Base-by-base conservation (phyloP, 208 protist genomes). In the Zelonia costaricensis region DNA sequence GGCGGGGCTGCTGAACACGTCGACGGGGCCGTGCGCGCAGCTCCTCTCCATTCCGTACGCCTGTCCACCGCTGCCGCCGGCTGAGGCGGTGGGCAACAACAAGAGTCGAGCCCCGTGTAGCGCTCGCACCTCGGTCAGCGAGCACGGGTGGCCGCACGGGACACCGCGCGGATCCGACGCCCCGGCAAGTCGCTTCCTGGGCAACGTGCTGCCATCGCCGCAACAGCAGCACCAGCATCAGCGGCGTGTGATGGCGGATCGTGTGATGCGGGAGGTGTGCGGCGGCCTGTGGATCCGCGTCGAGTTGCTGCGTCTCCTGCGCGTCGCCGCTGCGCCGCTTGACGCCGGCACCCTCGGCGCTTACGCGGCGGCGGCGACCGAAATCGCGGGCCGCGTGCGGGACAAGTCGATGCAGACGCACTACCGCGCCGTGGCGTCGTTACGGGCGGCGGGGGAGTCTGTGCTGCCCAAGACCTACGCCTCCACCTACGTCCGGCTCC, bases 401-500 rank as follows among this genome's bases (percentile, higher is more conserved):
- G 67, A 68, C 28, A 65, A 40, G 48, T 25, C 40, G 15, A 62
- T 68, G 35, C 61, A 63, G 47, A n/a, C 25, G 13, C 64, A 80
- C 57, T 80, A 77, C 67, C 70, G 38, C 18, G 44, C 62, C 12
- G 43, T 78, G 33, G 69, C 49, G 8, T 22, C 67, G 30, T 62
- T 76, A 47, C 60, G 67, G 44, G 70, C 76, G 3, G 20, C 13
- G 46, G 57, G 30, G 25, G 67, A 54, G 69, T 83, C 82, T 13
- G 68, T 72, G 20, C 22, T 86, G 45, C 69, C 62, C 4, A 64
- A 52, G 35, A 48, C 55, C 4, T 76, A 76, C 54, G 74, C 77
- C 16, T 62, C 76, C 13, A 84, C 80, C 23, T 89, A 92, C 56
- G 77, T 81, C 28, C 76, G 80, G 4, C 64, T 89, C 22, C 62